phyloP scores from a whole-genome alignment of 257 asterid species.

The Ajuga chamaepitys region DNA sequence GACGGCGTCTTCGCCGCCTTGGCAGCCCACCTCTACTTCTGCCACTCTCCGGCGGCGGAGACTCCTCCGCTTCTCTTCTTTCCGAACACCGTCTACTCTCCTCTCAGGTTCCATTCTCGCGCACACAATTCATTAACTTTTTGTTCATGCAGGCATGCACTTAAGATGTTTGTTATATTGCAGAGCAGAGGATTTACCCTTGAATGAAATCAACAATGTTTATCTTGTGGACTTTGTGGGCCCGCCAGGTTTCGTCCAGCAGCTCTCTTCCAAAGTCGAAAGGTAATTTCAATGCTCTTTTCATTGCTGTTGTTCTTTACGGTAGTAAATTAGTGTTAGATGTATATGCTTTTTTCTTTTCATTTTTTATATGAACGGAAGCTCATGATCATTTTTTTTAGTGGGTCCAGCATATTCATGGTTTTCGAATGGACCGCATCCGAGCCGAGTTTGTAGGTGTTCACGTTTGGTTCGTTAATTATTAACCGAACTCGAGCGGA shows the following conservation, averaged over 20 bases:
- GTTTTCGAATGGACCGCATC: too few relatives aligned
- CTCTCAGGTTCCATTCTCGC: slow-evolving; percentile 38
- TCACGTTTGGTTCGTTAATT: too few relatives aligned
- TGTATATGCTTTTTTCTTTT: too few relatives aligned
- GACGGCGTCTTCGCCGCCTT: slow-evolving; percentile 94
- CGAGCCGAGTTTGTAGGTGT: too few relatives aligned
- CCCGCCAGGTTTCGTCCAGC: slow-evolving; percentile 64
- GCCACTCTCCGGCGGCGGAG: slow-evolving; percentile 26
- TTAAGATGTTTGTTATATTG: slow-evolving; percentile 16
- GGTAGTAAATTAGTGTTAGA: too few relatives aligned
- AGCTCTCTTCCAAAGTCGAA: slow-evolving; percentile 51
- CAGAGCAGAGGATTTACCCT: slow-evolving; percentile 72
- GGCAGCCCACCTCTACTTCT: slow-evolving; percentile 83
- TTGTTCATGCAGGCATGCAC: not conserved
- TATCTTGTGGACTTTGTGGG: slow-evolving; percentile 95
- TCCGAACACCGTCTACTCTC: slow-evolving; percentile 83
- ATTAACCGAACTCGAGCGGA: too few relatives aligned
- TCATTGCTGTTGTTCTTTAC: too few relatives aligned
- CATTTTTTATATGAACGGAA: too few relatives aligned
- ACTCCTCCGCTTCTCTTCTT: slow-evolving; percentile 41
- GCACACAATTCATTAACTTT: not conserved
- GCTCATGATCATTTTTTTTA: too few relatives aligned
- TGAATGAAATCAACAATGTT: slow-evolving; percentile 47
- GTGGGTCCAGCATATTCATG: too few relatives aligned
- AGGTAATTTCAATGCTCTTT: slow-evolving; percentile 23